Percentiles rank a stretch among this genome's conserved stretches.
Conservation (phyloP, 2,329 filamentous ascomycete species). For the Ophiocordyceps camponoti-rufipedis region DNA sequence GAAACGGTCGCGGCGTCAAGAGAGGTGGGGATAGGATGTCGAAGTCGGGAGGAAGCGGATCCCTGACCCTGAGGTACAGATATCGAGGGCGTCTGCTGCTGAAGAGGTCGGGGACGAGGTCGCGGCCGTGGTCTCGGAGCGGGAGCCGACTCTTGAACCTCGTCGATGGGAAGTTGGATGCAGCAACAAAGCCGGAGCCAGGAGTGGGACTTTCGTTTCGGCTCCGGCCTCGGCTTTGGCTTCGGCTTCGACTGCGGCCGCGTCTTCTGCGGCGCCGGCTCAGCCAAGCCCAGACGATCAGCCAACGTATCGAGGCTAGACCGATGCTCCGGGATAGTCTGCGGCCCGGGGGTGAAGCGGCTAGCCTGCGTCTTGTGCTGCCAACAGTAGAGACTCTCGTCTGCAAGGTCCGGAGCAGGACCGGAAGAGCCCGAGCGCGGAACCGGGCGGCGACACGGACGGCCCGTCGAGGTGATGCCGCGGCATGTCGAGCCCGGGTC, state of each 20-base stretch:
- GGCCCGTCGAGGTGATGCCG: conserved; percentile 69
- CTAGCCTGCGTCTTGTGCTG: conserved; percentile 81
- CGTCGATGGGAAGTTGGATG: conserved; percentile 29
- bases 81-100: conserved; percentile 10
- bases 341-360: conserved; percentile 26
- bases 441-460: conserved; percentile 62
- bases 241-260: too few relatives aligned
- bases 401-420: conserved; percentile 26
- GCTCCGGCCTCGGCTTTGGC: not conserved
- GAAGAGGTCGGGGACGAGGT: conserved; percentile 23
- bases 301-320: conserved; percentile 78
- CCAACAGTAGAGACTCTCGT: conserved; percentile 68
- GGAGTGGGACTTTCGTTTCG: conserved; percentile 11
- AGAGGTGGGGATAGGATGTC: conserved; percentile 45
- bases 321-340: conserved; percentile 42
- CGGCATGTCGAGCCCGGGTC: conserved; percentile 71
- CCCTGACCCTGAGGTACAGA: conserved; percentile 7
- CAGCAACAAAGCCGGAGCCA: conserved; percentile 30
- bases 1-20: conserved; percentile 52
- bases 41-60: conserved; percentile 14
- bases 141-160: conserved; percentile 19
- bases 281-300: conserved; percentile 58
- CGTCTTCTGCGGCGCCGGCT: conserved; percentile 17
- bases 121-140: conserved; percentile 19
- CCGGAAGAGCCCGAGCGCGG: conserved; percentile 14